These are phyloP conservation scores for Taphrina deformans DNA, from an alignment of 1,139 yeast species.

Conservation along the genomic window DNA sequence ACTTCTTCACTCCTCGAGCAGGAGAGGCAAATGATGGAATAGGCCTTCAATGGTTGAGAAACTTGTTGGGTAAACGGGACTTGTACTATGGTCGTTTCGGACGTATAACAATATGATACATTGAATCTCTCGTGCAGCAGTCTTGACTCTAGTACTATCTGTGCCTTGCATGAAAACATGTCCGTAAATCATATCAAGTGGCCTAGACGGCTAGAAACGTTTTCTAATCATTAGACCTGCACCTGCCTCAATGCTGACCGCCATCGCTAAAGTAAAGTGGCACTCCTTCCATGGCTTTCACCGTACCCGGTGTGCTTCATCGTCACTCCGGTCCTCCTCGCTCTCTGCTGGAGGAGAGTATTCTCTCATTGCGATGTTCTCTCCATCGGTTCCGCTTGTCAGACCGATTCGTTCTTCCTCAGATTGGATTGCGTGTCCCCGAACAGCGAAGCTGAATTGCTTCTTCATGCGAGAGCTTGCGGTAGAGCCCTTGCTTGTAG, in stretches of 20 bases:
- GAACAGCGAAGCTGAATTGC: constrained; percentile 14
- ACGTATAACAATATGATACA: constrained; percentile 4
- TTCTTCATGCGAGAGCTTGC: constrained; percentile 12
- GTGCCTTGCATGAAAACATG: neutral
- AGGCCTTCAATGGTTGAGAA: constrained; percentile 12
- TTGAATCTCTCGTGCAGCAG: neutral
- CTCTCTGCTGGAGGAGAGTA: neutral
- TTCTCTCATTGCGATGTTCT: neutral
- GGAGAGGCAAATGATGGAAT: neutral
- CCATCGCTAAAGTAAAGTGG: neutral
- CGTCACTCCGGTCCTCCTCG: constrained; percentile 7
- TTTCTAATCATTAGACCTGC: neutral
- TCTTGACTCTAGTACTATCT: neutral
- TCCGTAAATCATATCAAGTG: no score
- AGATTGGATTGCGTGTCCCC: neutral
- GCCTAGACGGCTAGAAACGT: no score
- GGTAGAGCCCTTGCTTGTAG: neutral
- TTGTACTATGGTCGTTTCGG: constrained; percentile 7
- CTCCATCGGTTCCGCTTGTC: constrained; percentile 2
- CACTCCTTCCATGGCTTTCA: no score
- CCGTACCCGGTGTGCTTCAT: neutral
- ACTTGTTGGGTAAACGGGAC: constrained; percentile 7
- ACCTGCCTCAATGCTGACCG: neutral
- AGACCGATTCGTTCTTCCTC: constrained; percentile 15
- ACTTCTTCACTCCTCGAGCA: constrained; percentile 13